Percentiles rank a stretch among this genome's conserved stretches.
phyloP scores from a whole-genome alignment of 2,329 filamentous ascomycete genomes.

The Hypoxylon sp. region DNA sequence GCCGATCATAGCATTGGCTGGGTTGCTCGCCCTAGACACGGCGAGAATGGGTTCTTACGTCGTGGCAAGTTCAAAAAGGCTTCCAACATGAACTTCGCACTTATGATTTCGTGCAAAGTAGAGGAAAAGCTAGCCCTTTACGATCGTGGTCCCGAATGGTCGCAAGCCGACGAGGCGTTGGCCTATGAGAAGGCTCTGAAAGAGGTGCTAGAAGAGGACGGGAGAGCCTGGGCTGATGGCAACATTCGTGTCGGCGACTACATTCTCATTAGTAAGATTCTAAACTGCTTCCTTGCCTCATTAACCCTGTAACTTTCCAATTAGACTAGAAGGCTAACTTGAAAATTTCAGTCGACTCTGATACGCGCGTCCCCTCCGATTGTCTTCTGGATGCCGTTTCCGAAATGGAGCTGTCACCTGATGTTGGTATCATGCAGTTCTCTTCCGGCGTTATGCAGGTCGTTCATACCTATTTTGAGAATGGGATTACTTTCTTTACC shows the following conservation, averaged over 20 bases:
- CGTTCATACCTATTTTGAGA: conserved; percentile 79
- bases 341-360: conserved; percentile 69
- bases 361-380: conserved; percentile 77
- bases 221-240: conserved; percentile 70
- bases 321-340: conserved; percentile 22
- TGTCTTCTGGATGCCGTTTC: conserved; percentile 78
- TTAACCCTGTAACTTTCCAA: too few relatives aligned
- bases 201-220: conserved; percentile 67
- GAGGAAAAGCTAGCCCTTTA: conserved; percentile 69
- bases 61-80: conserved; percentile 80
- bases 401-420: conserved; percentile 78
- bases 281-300: not conserved
- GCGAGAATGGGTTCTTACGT: conserved; percentile 71
- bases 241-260: conserved; percentile 74
- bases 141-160: conserved; percentile 61
- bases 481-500: conserved; percentile 80
- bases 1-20: conserved; percentile 78
- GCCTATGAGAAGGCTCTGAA: conserved; percentile 66
- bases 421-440: conserved; percentile 80
- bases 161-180: conserved; percentile 62
- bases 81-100: conserved; percentile 81
- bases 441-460: conserved; percentile 84
- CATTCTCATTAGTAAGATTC: conserved; percentile 68
- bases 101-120: conserved; percentile 73
- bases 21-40: conserved; percentile 76